Conservation (phyloP, 106 monocot genomes). For the Phalaenopsis equestris region DNA sequence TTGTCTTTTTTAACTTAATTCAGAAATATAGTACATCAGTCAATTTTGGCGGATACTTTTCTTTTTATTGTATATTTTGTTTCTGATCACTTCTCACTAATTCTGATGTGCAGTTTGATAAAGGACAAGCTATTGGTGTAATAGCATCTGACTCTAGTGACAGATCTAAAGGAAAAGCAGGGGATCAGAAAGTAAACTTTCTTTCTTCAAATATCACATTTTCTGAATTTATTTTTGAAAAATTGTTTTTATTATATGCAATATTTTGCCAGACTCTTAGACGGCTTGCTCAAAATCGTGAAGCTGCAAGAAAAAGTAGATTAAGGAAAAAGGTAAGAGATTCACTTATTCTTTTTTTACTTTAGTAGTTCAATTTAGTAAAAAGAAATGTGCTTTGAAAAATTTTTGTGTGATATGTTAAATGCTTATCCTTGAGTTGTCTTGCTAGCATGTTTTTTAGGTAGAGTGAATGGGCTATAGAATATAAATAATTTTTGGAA, state of each 20-base stretch:
- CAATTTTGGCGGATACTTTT: neutral
- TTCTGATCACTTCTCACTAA: neutral
- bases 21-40: neutral
- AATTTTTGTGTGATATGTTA: neutral
- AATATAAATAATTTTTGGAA: neutral
- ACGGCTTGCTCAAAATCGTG: constrained; percentile 88
- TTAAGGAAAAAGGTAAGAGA: constrained; percentile 70
- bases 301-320: constrained; percentile 89
- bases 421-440: neutral
- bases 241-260: neutral
- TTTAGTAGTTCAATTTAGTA: neutral
- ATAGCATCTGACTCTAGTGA: constrained; percentile 12
- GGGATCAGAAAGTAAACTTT: constrained; percentile 8
- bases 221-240: neutral
- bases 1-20: neutral
- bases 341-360: neutral
- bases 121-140: constrained; percentile 4
- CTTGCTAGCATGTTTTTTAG: neutral
- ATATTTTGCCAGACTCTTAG: constrained; percentile 38
- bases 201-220: neutral
- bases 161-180: constrained; percentile 12
- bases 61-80: neutral
- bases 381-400: neutral
- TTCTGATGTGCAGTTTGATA: constrained; percentile 12
- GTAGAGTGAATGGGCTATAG: neutral